These are phyloP conservation scores for Dryas drummondii DNA, from an alignment of 306 rosid species.

Conservation along the genomic window DNA sequence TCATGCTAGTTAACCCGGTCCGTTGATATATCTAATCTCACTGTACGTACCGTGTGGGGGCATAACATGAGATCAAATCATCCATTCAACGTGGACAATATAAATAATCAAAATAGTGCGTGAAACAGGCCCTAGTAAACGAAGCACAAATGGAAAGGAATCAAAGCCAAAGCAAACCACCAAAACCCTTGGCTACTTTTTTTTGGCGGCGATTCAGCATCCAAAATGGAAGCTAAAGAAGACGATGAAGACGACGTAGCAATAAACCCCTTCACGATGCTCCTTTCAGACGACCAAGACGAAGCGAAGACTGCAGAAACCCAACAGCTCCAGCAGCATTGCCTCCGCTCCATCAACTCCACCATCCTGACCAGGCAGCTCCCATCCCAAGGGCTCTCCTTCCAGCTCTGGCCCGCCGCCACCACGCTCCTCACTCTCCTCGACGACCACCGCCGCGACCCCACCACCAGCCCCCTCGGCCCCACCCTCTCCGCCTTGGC, in stretches of 20 bases:
- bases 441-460: slow-evolving; percentile 50
- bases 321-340: slow-evolving; percentile 40
- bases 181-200: not conserved
- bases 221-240: slow-evolving; percentile 37
- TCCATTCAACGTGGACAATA: not conserved
- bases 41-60: not conserved
- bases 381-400: slow-evolving; percentile 81
- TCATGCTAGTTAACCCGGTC: too few relatives aligned
- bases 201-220: not conserved
- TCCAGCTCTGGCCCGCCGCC: slow-evolving; percentile 99
- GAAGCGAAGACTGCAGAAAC: slow-evolving; percentile 13
- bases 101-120: slow-evolving; percentile 3
- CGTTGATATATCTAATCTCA: not conserved
- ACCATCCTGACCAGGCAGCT: slow-evolving; percentile 63
- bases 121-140: slow-evolving; percentile 29
- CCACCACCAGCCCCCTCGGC: slow-evolving; percentile 55
- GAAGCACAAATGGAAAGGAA: not conserved
- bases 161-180: not conserved
- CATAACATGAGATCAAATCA: not conserved
- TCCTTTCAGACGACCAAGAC: slow-evolving; percentile 21
- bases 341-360: slow-evolving; percentile 58
- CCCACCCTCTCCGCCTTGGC: slow-evolving; percentile 35
- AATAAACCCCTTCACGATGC: slow-evolving; percentile 29
- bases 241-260: slow-evolving; percentile 38
- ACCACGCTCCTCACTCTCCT: slow-evolving; percentile 79